Evolutionary conservation across 768 basidiomycete species (phyloP), one percentile per base, ranked within the genome.

Genomic region (Lentinula edodes): DNA sequence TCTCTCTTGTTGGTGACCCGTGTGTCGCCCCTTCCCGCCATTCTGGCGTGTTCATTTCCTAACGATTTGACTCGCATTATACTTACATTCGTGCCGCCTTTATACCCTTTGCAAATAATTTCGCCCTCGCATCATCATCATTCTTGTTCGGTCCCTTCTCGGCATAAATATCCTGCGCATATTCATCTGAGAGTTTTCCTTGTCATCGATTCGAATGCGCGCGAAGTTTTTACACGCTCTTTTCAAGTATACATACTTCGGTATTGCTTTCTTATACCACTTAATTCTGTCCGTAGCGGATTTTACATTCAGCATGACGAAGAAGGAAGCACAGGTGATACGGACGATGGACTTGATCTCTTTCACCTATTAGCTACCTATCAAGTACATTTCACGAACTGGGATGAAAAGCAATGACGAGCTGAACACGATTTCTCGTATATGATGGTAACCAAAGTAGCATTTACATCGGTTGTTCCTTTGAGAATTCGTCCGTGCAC

Each of bases 81-180:
- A 56, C 32, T 35, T 59, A 59, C 38, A 59, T 51, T 36, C 45
- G 18, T 38, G 35, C 28, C 46, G 57, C 28, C 34, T 6, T 59
- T 59, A 59, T 59, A 59, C 58, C 58, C 58, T 59, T 54, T 20
- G 46, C 58, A 59, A 59, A 28, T 59, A 50, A 59, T 59, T 50
- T 58, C 23, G 34, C 41, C 32, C 32, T 15, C 56, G 42, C 56
- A 58, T 38, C 45, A 13, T 6, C 23, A 10, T 59, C 16, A 16
- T 59, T 38, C 16, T 59, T 12, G 42, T 39, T 32, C 43, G 28
- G 13, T 42, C 32, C 18, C 7, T 51, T 35, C 58, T 39, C 58
- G 36, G 10, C 28, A 38, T 38, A 20, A 38, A 43, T 45, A 15
- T 41, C 13, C 16, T 20, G 56, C 58, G 48, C 43, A 23, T 16